Evolutionary conservation across 176 grass and related monocot species (phyloP).

Genomic region (Cocos nucifera): DNA sequence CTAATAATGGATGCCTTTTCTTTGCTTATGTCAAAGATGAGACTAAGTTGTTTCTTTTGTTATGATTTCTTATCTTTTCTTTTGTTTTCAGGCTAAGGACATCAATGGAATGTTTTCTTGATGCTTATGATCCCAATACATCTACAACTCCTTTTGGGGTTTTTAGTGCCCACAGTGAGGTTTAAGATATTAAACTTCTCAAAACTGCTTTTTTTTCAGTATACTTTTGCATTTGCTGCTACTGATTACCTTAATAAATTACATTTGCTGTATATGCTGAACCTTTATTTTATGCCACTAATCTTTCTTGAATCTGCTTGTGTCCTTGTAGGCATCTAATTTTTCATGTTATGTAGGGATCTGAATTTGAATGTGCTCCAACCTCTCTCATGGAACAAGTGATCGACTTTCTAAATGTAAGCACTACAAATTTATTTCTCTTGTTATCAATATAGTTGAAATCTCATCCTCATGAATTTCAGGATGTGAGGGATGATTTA

Average conservation of each 20-base stretch:
- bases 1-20: too few relatives aligned
- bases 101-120: slow-evolving; percentile 79
- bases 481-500: slow-evolving; percentile 84
- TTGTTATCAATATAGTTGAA: slow-evolving; percentile 13
- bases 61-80: slow-evolving; percentile 1
- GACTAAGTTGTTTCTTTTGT: slow-evolving; percentile 1
- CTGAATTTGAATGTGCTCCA: slow-evolving; percentile 88
- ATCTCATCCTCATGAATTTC: slow-evolving; percentile 15
- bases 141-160: slow-evolving; percentile 65
- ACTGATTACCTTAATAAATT: too few relatives aligned
- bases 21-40: too few relatives aligned
- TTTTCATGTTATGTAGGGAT: slow-evolving; percentile 32
- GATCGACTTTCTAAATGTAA: slow-evolving; percentile 83
- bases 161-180: slow-evolving; percentile 60
- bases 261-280: too few relatives aligned
- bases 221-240: too few relatives aligned
- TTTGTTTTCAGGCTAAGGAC: slow-evolving; percentile 63
- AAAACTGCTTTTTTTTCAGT: not conserved
- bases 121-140: slow-evolving; percentile 63
- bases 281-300: too few relatives aligned
- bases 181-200: slow-evolving; percentile 25
- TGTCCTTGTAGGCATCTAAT: too few relatives aligned
- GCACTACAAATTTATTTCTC: slow-evolving; percentile 7
- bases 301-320: too few relatives aligned
- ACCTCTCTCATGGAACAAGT: slow-evolving; percentile 76